Evolutionary conservation across 257 asterid species (phyloP).

Genomic region (Scutellaria minor): DNA sequence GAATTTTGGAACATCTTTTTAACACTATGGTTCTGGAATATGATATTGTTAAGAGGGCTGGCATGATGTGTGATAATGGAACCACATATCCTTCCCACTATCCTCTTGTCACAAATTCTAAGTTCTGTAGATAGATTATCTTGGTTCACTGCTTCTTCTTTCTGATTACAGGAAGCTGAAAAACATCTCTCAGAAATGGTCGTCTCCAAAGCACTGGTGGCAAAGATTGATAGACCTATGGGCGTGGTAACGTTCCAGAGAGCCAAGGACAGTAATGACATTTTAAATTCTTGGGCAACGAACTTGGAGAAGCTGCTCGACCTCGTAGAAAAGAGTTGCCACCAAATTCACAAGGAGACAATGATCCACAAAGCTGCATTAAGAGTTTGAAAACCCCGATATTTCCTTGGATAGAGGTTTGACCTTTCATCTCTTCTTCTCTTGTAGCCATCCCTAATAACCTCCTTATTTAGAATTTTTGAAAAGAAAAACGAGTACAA

Average conservation of each 20-base stretch:
- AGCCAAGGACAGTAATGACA: constrained; percentile 86
- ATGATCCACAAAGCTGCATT: constrained; percentile 89
- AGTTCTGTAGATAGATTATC: not conserved
- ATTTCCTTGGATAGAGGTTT: not conserved
- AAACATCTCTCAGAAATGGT: constrained; percentile 95
- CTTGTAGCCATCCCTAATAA: too few relatives aligned
- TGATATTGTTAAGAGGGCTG: not conserved
- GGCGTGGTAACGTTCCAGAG: constrained; percentile 79
- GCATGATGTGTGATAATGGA: not conserved
- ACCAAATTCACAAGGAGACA: constrained; percentile 96
- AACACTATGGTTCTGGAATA: not conserved
- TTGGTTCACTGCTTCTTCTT: not conserved
- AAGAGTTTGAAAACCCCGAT: constrained; percentile 50
- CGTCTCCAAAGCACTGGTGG: constrained; percentile 80
- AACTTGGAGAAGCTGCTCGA: constrained; percentile 96
- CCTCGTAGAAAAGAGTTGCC: constrained; percentile 97
- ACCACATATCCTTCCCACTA: not conserved
- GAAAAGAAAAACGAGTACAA: not conserved
- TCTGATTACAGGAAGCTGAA: constrained; percentile 68
- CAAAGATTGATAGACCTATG: constrained; percentile 84
- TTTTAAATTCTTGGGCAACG: constrained; percentile 79
- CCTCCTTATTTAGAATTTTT: too few relatives aligned
- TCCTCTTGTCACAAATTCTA: not conserved
- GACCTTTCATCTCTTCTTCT: not conserved
- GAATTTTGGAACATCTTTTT: not conserved